Percentiles rank a stretch among this genome's conserved stretches.
These are phyloP conservation scores for Aspergillus biplanus DNA, from an alignment of 495 filamentous ascomycete genomes.

Conservation along the genomic window DNA sequence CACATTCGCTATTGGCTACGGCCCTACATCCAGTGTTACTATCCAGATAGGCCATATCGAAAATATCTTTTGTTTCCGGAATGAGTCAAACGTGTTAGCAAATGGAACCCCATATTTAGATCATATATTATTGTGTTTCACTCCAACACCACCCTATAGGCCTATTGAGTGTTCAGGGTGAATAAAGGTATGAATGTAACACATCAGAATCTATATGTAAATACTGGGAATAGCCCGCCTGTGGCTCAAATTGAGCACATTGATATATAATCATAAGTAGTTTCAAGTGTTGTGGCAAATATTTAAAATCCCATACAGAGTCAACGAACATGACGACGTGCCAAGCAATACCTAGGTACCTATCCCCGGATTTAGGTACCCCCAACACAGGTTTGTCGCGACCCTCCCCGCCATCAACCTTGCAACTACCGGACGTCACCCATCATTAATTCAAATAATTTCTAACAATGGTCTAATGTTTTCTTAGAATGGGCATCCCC, in stretches of 20 bases:
- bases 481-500: conserved; percentile 43
- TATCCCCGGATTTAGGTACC: not conserved
- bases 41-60: too few relatives aligned
- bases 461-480: conserved; percentile 19
- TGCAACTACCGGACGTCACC: conserved; percentile 7
- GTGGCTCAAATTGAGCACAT: not conserved
- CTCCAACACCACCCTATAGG: too few relatives aligned
- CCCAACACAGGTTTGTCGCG: not conserved
- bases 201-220: not conserved
- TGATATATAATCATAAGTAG: not conserved
- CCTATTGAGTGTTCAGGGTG: too few relatives aligned
- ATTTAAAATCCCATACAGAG: not conserved
- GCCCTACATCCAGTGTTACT: too few relatives aligned
- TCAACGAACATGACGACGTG: not conserved
- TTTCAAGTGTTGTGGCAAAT: not conserved
- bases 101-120: too few relatives aligned
- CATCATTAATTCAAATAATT: conserved; percentile 4
- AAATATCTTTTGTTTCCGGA: too few relatives aligned
- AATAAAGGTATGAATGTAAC: too few relatives aligned
- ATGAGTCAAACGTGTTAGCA: too few relatives aligned
- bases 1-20: not conserved
- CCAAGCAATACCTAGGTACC: conserved; percentile 12
- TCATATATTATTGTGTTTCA: too few relatives aligned
- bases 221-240: not conserved
- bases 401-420: conserved; percentile 17